Percentiles rank a stretch among this genome's conserved stretches.
Conservation (phyloP, 257 asterid genomes). For the Sherardia arvensis region DNA sequence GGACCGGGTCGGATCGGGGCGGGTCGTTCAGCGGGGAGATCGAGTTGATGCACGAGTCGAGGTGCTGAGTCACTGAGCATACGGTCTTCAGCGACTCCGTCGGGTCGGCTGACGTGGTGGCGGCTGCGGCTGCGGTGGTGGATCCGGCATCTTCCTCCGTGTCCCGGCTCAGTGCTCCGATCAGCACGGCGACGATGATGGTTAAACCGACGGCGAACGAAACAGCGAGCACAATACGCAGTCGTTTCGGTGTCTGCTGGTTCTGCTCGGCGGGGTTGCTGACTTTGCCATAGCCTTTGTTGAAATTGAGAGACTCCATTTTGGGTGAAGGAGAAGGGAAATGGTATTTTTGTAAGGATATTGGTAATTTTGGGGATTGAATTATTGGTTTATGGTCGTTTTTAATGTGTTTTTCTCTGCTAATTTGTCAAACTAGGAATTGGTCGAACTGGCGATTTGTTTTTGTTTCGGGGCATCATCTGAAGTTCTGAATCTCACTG, state of each 20-base stretch:
- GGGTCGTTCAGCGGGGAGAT: conserved; percentile 44
- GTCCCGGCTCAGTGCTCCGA: conserved; percentile 25
- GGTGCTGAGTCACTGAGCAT: conserved; percentile 74
- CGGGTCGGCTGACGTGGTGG: conserved; percentile 32
- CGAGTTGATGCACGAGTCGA: conserved; percentile 57
- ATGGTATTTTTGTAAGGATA: background rate
- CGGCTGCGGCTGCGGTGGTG: background rate
- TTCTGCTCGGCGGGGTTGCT: conserved; percentile 22
- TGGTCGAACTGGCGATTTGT: background rate
- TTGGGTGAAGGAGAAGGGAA: background rate
- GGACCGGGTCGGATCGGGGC: conserved; percentile 45
- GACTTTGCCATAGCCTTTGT: conserved; percentile 58
- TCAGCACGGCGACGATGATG: conserved; percentile 25
- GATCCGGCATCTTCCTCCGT: conserved; percentile 17
- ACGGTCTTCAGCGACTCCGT: conserved; percentile 46
- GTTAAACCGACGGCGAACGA: conserved; percentile 25
- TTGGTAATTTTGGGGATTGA: background rate
- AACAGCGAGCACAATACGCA: conserved; percentile 20
- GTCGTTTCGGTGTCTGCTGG: conserved; percentile 10
- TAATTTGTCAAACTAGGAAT: background rate
- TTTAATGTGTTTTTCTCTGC: background rate
- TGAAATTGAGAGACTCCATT: conserved; percentile 38
- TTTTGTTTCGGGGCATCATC: background rate
- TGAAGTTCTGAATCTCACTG: background rate
- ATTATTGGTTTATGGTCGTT: background rate